A percentile compares a stretch with the other conserved stretches of the same genome.
phyloP scores from a whole-genome alignment of 202 grass and related monocot species.

The Hordeum pubiflorum region DNA sequence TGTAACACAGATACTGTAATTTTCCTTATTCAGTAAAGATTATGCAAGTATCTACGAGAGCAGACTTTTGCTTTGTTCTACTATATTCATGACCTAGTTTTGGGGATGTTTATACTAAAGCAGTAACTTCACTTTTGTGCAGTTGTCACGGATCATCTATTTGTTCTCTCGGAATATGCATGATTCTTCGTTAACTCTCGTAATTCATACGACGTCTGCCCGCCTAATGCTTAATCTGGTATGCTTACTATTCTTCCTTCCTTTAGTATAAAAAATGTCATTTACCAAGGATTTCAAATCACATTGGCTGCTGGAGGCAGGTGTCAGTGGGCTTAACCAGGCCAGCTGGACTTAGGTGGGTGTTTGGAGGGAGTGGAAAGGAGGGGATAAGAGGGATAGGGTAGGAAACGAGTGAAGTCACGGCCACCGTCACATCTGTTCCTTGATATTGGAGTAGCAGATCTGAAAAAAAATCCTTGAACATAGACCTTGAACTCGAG shows the following conservation, averaged over 20 bases:
- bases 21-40: background rate
- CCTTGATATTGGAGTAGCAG: background rate
- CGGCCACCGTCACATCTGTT: background rate
- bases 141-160: constrained; percentile 97
- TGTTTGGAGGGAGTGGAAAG: background rate
- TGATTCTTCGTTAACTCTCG: constrained; percentile 89
- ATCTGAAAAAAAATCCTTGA: background rate
- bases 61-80: background rate
- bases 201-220: constrained; percentile 95
- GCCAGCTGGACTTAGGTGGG: background rate
- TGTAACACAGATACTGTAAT: constrained; percentile 4
- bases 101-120: constrained; percentile 14
- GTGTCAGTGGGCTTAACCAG: background rate
- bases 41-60: background rate
- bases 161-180: constrained; percentile 99
- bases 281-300: background rate
- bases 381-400: background rate
- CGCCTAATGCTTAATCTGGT: constrained; percentile 99
- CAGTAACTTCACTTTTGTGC: constrained; percentile 41
- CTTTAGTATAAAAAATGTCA: constrained; percentile 6
- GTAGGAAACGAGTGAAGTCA: background rate
- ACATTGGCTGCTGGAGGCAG: background rate
- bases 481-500: background rate
- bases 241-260: constrained; percentile 35
- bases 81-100: constrained; percentile 11